Evolutionary conservation across 1,284 basidiomycete species (phyloP), one percentile per base, ranked within the genome.

Genomic region (Caloboletus firmus): DNA sequence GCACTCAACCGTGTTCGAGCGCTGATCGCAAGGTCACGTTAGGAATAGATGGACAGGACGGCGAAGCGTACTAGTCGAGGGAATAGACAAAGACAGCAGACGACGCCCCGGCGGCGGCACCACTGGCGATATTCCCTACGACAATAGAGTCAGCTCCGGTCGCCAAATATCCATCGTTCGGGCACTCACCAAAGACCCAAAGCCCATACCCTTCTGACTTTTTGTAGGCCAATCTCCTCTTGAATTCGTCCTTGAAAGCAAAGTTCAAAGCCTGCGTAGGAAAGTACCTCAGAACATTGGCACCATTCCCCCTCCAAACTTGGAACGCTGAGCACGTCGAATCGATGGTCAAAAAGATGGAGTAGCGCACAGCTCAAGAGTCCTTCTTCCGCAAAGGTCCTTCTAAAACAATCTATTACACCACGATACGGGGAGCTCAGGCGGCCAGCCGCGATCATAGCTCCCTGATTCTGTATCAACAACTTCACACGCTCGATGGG

Each of bases 401-500:
- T 76, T 57, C 60, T 57, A 67, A 84, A 84, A 66, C 81, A 83
- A 68, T 87, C 83, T 43, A 62, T 66, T 62, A 87, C 78, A 62
- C 85, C 85, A 64, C 73, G 78, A 73, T 86, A 88, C 36, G 82
- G 81, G 57, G 72, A 66, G 53, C 73, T 61, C 57, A 84, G 76
- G 62, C 83, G 78, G 58, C 81, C 81, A 56, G 81, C 76, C 64
- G 78, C 78, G 69, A 84, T 76, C 77, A 75, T 75, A 13, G 73
- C 71, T 20, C 73, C 81, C 73, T 87, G 85, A 71, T 86, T 87
- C 74, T 87, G 85, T 62, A 86, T 82, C 64, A 86, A 73, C 60
- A 87, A 71, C 74, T 82, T 88, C 70, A 87, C 82, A 60, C 86
- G 83, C 74, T 88, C 85, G 58, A 88, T 87, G 66, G 86, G 85